These are phyloP conservation scores for Chlorencoelia australis DNA, from an alignment of 2,329 filamentous ascomycete species.

Conservation along the genomic window DNA sequence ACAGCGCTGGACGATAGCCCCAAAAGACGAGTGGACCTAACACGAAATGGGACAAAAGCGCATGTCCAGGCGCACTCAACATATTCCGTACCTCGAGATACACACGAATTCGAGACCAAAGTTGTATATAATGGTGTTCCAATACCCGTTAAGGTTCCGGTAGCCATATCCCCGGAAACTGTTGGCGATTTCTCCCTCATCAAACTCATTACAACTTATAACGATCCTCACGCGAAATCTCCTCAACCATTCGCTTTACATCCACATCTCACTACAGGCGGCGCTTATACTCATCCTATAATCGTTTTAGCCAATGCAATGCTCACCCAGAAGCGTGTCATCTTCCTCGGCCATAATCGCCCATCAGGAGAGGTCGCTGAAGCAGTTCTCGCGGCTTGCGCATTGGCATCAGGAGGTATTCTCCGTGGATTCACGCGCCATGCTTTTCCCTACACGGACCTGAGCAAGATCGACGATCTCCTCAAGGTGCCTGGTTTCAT, in stretches of 20 bases:
- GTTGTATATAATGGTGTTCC: conserved; percentile 95
- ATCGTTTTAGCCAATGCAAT: conserved; percentile 92
- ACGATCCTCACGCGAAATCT: conserved; percentile 67
- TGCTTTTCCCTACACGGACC: conserved; percentile 94
- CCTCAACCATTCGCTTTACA: conserved; percentile 80
- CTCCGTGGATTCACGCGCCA: conserved; percentile 89
- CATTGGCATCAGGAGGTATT: conserved; percentile 84
- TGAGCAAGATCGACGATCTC: conserved; percentile 95
- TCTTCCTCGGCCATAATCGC: conserved; percentile 91
- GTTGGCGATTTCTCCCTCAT: conserved; percentile 96
- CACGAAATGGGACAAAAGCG: conserved; percentile 52
- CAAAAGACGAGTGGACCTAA: conserved; percentile 23
- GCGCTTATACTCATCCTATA: conserved; percentile 82
- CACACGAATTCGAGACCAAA: conserved; percentile 93
- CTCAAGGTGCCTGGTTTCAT: conserved; percentile 96
- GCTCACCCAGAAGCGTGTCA: conserved; percentile 89
- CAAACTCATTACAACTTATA: conserved; percentile 94
- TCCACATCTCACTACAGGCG: conserved; percentile 86
- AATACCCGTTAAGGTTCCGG: conserved; percentile 92
- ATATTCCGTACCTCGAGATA: conserved; percentile 80
- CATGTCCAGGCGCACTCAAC: conserved; percentile 47
- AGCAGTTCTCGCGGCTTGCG: conserved; percentile 94
- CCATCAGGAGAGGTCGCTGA: conserved; percentile 94
- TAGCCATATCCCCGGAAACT: conserved; percentile 86
- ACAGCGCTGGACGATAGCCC: conserved; percentile 40